These are phyloP conservation scores for Neckera pumila DNA, from an alignment of 225 moss, liverwort and hornwort species.

Conservation along the genomic window DNA sequence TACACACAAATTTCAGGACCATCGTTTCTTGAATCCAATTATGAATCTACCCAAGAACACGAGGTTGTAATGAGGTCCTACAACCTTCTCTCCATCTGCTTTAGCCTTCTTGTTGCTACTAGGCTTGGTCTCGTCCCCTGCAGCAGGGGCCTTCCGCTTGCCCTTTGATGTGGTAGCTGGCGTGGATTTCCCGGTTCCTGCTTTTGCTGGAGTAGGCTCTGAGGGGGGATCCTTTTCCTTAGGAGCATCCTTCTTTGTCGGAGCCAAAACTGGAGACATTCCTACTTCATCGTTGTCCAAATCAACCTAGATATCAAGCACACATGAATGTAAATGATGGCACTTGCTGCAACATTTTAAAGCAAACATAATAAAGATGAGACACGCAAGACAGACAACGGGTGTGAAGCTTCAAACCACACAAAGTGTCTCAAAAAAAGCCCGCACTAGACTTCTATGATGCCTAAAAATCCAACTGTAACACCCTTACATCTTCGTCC, in stretches of 20 bases:
- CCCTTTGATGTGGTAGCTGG: constrained; percentile 53
- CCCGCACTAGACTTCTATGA: background rate
- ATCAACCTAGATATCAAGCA: constrained; percentile 51
- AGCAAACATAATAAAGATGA: background rate
- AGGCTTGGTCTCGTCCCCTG: constrained; percentile 52
- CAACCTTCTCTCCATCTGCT: constrained; percentile 50
- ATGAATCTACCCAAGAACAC: background rate
- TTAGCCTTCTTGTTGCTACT: constrained; percentile 61
- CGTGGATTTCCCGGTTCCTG: constrained; percentile 38
- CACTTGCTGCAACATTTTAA: background rate
- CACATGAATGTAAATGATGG: background rate
- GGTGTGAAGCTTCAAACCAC: background rate
- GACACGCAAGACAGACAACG: background rate
- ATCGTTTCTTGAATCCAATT: background rate
- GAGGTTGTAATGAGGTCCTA: background rate
- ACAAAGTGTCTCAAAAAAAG: background rate
- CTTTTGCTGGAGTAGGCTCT: constrained; percentile 65
- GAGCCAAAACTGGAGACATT: constrained; percentile 93
- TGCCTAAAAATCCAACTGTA: background rate
- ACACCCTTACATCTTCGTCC: constrained; percentile 84
- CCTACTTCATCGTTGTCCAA: constrained; percentile 98
- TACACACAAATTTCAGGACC: background rate
- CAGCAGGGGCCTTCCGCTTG: constrained; percentile 49
- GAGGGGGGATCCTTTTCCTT: constrained; percentile 88
- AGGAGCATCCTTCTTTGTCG: constrained; percentile 76